Evolutionary conservation across 805 yeast species (phyloP), one percentile per base, ranked within the genome.

Genomic region (Saturnispora zaruensis): DNA sequence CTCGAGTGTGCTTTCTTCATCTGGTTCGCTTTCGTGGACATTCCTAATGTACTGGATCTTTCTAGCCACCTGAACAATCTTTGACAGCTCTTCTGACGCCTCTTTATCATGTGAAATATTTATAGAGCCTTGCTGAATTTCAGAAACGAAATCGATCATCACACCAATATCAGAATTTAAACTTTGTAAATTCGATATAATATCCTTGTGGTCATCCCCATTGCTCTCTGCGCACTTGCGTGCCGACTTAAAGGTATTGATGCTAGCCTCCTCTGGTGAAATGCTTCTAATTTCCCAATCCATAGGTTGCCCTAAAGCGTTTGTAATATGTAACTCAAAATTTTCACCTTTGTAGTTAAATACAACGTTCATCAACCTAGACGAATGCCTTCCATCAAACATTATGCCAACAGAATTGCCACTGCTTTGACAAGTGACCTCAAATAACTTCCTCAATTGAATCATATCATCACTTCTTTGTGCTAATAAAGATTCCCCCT

Each of bases 41-140:
- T 37, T 18, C 13, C 4, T 44, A 25, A 23, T 43, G 33, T 18
- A 45, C 8, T 11, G 45, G 32, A 13, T 21, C 14, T 41, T 38
- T 6, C 41, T 46, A 21, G 55, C 54, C 14, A 60, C 23, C 11
- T 51, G 43, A 6, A 49, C 41, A 9, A 59, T 51, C 8, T 53
- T 44, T 23, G 48, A 45, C 6, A 61, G 32, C n/a, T 53, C 32
- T 2, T 46, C 44, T 21, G 49, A 51, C 14, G 30, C 18, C 13
- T 26, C 30, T 9, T 46, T 30, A 13, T 34, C 41, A 18, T 46
- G 43, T 7, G 24, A 36, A 36, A 55, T 11, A 3, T 25, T 11
- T 9, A 48, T 40, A 14, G 43, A 32, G 2, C 53, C 54, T 2
- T 6, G 26, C 24, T 55, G 30, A 18, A 57, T 45, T 1, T 41